Base-by-base conservation (phyloP, 2,329 filamentous ascomycete genomes). In the Metarhizium anisopliae region DNA sequence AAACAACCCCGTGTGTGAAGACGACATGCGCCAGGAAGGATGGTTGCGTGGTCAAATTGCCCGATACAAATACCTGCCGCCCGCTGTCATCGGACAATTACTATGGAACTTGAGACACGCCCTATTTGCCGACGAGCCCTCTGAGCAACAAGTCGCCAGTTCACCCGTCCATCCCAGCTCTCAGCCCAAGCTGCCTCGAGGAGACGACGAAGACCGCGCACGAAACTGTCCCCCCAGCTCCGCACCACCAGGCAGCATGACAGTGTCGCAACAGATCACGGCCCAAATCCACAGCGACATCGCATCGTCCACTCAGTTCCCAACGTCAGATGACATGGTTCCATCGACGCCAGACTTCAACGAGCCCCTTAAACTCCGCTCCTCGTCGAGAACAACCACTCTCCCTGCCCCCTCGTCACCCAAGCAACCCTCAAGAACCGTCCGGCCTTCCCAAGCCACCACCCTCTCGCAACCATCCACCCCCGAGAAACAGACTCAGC, bases 101-200 rank as follows among this genome's bases (percentile, higher is more conserved):
- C 74, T 85, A 49, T 80, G 76, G 53, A 86, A 86, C 56, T 64
- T 86, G 38, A 72, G 77, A 45, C 77, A 79, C 5, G 64, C 84
- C 1, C 76, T 84, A 55, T 71, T 67, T 57, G 66, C 54, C 3
- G 67, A 69, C 7, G 59, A 7, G 10, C 32, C 56, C 1, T 59
- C 57, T 2, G 61, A 63, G 35, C 29, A 30, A 18, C 25, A 20
- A 45, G 14, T 20, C 29, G 14, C 51, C 18, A 20, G 32, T 11
- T 35, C 32, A 4, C 18, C 7, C 50, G 38, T 51, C 14, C 14
- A 38, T 32, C n/a, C 45, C 32, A 11, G 32, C 32, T 11, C 32
- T 35, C 32, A 35, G 10, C 32, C 32, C 10, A 7, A 35, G 32
- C 32, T 11, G 20, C n/a, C 47, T 13, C 25, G 3, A n/a, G 8